A percentile compares a stretch with the other conserved stretches of the same genome.
These are phyloP conservation scores for Fusarium sp. DNA, from an alignment of 2,329 filamentous ascomycete species.

Conservation along the genomic window DNA sequence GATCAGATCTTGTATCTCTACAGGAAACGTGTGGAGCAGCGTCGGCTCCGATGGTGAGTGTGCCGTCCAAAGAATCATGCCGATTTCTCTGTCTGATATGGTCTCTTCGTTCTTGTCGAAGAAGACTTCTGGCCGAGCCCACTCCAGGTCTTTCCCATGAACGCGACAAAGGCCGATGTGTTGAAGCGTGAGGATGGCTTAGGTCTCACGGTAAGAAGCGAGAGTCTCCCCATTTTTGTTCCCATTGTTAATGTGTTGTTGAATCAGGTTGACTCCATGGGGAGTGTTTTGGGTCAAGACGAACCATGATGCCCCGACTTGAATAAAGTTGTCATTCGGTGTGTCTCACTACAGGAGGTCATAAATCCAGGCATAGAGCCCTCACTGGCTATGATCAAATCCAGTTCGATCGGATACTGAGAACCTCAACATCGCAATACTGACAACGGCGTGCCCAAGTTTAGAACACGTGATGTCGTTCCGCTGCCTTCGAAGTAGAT, in stretches of 20 bases:
- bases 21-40: neutral
- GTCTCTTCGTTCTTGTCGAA: neutral
- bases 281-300: neutral
- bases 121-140: slow-evolving; percentile 13
- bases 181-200: slow-evolving; percentile 4
- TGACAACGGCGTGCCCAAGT: slow-evolving; percentile 7
- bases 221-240: neutral
- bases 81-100: slow-evolving; percentile 1
- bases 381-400: slow-evolving; percentile 1
- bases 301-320: slow-evolving; percentile 3
- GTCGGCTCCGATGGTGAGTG: neutral
- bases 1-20: slow-evolving; percentile 7
- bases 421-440: slow-evolving; percentile 3
- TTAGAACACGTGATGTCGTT: slow-evolving; percentile 3
- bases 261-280: slow-evolving; percentile 1
- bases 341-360: slow-evolving; percentile 1
- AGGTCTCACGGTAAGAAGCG: neutral
- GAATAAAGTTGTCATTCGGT: neutral
- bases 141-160: neutral
- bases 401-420: neutral
- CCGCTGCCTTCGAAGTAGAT: slow-evolving; percentile 5
- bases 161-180: slow-evolving; percentile 8
- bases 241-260: neutral
- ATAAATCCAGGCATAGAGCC: neutral
- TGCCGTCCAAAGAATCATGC: slow-evolving; percentile 10